Base-by-base conservation (phyloP, 2,329 filamentous ascomycete species). In the Calonectria pseudoturangicola region DNA sequence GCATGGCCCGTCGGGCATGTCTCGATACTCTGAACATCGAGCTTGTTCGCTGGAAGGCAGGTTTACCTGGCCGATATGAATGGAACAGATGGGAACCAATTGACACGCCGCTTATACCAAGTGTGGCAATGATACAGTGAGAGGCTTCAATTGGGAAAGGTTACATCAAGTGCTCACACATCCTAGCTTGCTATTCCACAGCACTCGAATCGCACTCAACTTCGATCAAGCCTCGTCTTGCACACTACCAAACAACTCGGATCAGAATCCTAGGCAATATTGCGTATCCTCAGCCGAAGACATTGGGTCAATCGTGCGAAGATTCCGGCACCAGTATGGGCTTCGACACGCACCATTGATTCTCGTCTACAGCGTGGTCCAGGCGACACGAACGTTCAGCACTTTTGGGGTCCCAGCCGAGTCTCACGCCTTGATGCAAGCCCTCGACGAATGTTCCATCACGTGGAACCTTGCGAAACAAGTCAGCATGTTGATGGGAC, bases 141-240 rank as follows among this genome's bases (percentile, higher is more conserved):
- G 54, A 60, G 36, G 5, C 10, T 30, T 18, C 10, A 10, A 12
- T 45, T 13, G 9, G 16, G 18, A 43, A 76, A 50, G 16, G n/a
- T 8, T 15, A 30, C 4, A 8, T 21, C 0, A n/a, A 4, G 33
- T 41, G 15, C 41, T 50, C 25, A 50, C 33, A 66, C 21, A 33
- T 1, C 25, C 12, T 16, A 72, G 72, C 9, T 56, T 79, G 0
- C 47, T 80, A 1, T 80, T 76, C 27, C 70, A 80, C 58, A 80
- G 76, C 58, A 73, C 75, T 4, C 77, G 79, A 6, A 79, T 80
- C 27, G 74, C 74, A 4, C 69, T 81, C 1, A 79, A 81, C 54
- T 74, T 76, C 30, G 77, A 79, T 56, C 63, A 75, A n/a, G 73
- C 73, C 50, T 15, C 66, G 1, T 68, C 68, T 0, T 54, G 10